A percentile compares a stretch with the other conserved stretches of the same genome.
Evolutionary conservation across 371 early-diverging fungal species (phyloP).

Genomic region (Batkoa obscura): DNA sequence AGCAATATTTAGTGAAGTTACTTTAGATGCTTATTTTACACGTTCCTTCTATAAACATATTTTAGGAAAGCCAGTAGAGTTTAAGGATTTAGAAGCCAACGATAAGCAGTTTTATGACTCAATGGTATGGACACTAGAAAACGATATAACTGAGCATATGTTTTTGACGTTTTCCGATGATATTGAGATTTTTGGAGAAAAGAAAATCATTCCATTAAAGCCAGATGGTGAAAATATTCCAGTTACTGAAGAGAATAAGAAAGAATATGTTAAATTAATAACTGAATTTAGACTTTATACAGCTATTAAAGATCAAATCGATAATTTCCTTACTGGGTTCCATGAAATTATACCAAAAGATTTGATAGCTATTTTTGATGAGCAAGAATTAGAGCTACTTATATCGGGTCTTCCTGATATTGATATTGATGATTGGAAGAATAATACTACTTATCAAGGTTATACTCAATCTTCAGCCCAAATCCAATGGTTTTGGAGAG

Average conservation of each 20-base stretch:
- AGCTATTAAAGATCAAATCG: slow-evolving; percentile 86
- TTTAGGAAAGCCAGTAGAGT: slow-evolving; percentile 74
- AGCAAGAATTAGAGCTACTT: slow-evolving; percentile 95
- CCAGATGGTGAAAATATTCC: slow-evolving; percentile 75
- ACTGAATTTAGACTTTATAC: slow-evolving; percentile 71
- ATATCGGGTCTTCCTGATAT: slow-evolving; percentile 97
- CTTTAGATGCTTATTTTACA: slow-evolving; percentile 93
- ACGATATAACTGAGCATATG: slow-evolving; percentile 88
- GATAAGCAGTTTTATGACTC: slow-evolving; percentile 96
- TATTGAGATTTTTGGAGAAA: slow-evolving; percentile 83
- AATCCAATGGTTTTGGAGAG: slow-evolving; percentile 98
- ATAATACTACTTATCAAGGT: slow-evolving; percentile 88
- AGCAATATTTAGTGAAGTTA: slow-evolving; percentile 89
- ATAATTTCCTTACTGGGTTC: slow-evolving; percentile 87
- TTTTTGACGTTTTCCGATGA: slow-evolving; percentile 91
- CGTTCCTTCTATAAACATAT: slow-evolving; percentile 97
- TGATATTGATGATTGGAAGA: slow-evolving; percentile 98
- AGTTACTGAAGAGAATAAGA: slow-evolving; percentile 94
- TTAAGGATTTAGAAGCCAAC: slow-evolving; percentile 91
- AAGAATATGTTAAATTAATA: slow-evolving; percentile 85
- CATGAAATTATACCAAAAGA: slow-evolving; percentile 85
- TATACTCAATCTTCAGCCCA: slow-evolving; percentile 72
- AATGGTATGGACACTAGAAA: slow-evolving; percentile 93
- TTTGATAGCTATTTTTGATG: slow-evolving; percentile 89
- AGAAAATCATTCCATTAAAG: slow-evolving; percentile 68